Conservation (phyloP, 495 filamentous ascomycete genomes). For the Penicillium subrubescens region DNA sequence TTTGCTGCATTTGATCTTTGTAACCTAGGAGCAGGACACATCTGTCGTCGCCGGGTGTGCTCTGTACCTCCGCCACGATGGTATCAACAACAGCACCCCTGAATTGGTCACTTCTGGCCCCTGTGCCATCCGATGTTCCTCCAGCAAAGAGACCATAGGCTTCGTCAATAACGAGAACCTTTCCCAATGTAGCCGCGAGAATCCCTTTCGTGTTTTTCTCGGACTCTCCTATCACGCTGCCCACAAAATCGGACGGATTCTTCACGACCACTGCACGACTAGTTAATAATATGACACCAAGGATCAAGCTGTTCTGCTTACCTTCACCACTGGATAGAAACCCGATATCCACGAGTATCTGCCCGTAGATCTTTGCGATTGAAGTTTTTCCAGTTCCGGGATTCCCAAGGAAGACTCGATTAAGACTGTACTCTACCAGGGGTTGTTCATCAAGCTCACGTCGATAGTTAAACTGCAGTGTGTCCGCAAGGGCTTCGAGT, state of each 20-base stretch:
- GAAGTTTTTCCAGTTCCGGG: conserved; percentile 80
- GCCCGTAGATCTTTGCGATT: conserved; percentile 72
- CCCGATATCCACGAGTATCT: conserved; percentile 63
- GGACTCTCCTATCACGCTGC: conserved; percentile 61
- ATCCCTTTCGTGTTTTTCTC: conserved; percentile 75
- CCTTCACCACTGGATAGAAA: conserved; percentile 64
- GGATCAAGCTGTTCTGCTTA: conserved; percentile 26
- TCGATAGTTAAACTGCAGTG: conserved; percentile 61
- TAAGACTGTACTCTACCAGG: conserved; percentile 60
- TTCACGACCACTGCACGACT: conserved; percentile 59
- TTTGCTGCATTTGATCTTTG: conserved; percentile 70
- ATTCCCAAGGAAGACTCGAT: conserved; percentile 69
- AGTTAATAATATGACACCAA: conserved; percentile 1
- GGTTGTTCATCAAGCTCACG: conserved; percentile 62
- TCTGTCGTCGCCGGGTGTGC: conserved; percentile 72
- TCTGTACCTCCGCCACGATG: conserved; percentile 83
- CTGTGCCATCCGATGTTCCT: conserved; percentile 18
- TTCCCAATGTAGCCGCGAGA: conserved; percentile 64
- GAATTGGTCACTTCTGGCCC: conserved; percentile 52
- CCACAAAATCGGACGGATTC: conserved; percentile 75
- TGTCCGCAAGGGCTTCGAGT: conserved; percentile 56
- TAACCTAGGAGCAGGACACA: conserved; percentile 80
- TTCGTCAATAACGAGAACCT: conserved; percentile 78
- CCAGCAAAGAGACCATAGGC: conserved; percentile 55
- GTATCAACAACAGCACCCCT: conserved; percentile 72